A percentile compares a stretch with the other conserved stretches of the same genome.
Conservation (phyloP, 2,329 filamentous ascomycete species). For the Aspergillus niger region DNA sequence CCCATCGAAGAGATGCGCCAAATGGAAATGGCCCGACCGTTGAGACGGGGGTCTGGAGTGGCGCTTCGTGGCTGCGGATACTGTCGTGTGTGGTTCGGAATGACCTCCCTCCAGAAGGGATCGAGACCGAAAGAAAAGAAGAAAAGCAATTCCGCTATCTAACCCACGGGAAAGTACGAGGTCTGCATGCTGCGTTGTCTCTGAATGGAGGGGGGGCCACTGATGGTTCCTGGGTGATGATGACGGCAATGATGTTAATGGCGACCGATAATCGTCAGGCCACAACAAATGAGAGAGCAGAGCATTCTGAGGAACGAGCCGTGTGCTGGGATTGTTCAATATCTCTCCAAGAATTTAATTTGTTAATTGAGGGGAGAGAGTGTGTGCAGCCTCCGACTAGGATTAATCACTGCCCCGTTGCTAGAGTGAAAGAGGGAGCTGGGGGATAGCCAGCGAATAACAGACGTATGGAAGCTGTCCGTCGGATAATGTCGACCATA, state of each 20-base stretch:
- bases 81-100: constrained; percentile 58
- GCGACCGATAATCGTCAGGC: background rate
- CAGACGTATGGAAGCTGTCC: background rate
- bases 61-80: constrained; percentile 31
- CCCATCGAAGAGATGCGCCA: background rate
- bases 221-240: constrained; percentile 6
- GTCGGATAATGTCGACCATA: constrained; percentile 1
- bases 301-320: constrained; percentile 15
- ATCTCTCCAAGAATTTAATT: no score
- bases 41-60: constrained; percentile 50
- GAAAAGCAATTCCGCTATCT: background rate
- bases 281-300: constrained; percentile 1
- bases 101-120: constrained; percentile 29
- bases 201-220: background rate
- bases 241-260: constrained; percentile 38
- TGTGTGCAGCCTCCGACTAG: background rate
- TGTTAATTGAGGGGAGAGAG: background rate
- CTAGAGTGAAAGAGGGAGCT: background rate
- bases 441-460: background rate
- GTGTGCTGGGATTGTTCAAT: constrained; percentile 2
- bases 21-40: constrained; percentile 12
- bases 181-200: constrained; percentile 5
- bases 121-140: background rate
- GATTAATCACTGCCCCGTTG: constrained; percentile 1
- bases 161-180: constrained; percentile 8